Conservation (phyloP, 2,329 filamentous ascomycete species). For the Shiraia sp. region DNA sequence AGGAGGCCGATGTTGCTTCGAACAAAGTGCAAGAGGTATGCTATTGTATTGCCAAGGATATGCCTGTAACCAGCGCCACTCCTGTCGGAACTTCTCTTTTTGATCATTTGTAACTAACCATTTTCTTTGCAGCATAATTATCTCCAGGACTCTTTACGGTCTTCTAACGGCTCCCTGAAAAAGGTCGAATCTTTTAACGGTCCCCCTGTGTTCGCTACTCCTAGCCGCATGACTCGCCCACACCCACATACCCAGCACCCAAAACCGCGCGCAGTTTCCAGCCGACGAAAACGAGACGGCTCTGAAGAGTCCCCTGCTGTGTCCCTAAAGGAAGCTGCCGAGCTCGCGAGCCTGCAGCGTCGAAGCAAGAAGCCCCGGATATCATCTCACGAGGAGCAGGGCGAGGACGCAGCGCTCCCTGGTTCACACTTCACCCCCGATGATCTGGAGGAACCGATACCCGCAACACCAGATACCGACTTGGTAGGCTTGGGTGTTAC, state of each 20-base stretch:
- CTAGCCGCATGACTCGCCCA: conserved; percentile 43
- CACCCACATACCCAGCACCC: conserved; percentile 22
- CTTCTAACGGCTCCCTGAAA: conserved; percentile 53
- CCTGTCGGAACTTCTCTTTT: conserved; percentile 16
- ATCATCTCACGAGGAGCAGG: conserved; percentile 26
- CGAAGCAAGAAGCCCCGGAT: conserved; percentile 55
- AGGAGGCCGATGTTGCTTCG: conserved; percentile 63
- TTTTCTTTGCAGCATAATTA: conserved; percentile 47
- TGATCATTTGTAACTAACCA: conserved; percentile 26
- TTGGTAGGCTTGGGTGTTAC: conserved; percentile 27
- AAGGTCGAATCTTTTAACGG: conserved; percentile 45
- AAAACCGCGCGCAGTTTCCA: conserved; percentile 30
- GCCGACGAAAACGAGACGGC: conserved; percentile 49
- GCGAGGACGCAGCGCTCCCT: conserved; percentile 15
- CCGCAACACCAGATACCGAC: conserved; percentile 46
- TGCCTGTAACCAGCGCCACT: conserved; percentile 20
- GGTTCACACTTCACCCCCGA: conserved; percentile 34
- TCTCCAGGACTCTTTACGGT: conserved; percentile 49
- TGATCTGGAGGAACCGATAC: conserved; percentile 39
- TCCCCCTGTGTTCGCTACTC: conserved; percentile 46
- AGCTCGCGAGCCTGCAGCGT: conserved; percentile 54
- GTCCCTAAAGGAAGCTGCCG: conserved; percentile 59
- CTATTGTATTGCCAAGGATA: conserved; percentile 21
- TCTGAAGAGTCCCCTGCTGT: conserved; percentile 51
- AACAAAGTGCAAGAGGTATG: conserved; percentile 59